phyloP scores from a whole-genome alignment of 192 early-diverging fungal species.

The Backusella tarrabulga region DNA sequence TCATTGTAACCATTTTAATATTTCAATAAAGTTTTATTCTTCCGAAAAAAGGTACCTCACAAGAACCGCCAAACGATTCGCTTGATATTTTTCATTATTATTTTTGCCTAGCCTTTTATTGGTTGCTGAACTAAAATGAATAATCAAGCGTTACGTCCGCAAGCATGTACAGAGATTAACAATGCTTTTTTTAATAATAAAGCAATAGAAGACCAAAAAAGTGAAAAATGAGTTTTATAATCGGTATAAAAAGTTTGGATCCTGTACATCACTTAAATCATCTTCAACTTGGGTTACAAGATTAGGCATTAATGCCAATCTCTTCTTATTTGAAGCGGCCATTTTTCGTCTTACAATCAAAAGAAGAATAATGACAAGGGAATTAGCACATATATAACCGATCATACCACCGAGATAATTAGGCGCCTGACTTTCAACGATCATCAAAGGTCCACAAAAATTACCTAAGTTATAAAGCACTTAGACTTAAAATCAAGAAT shows the following conservation, averaged over 20 bases:
- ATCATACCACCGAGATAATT: not conserved
- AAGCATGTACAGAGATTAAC: too few species aligned
- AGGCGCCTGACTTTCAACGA: slow-evolving; percentile 9
- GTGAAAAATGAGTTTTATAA: not conserved
- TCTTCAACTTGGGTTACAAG: slow-evolving; percentile 10
- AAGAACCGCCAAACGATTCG: too few species aligned
- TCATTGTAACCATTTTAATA: too few species aligned
- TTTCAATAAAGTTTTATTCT: too few species aligned
- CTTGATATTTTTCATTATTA: too few species aligned
- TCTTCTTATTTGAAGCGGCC: slow-evolving; percentile 6
- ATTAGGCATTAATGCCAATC: not conserved
- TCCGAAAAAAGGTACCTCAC: too few species aligned
- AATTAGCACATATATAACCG: slow-evolving; percentile 8
- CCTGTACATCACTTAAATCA: slow-evolving; percentile 18
- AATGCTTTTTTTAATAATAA: not conserved
- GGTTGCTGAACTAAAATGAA: too few species aligned
- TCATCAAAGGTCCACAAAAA: slow-evolving; percentile 18
- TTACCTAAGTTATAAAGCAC: slow-evolving; percentile 9
- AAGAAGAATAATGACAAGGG: not conserved
- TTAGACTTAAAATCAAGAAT: not conserved
- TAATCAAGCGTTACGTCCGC: too few species aligned
- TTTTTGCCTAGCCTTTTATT: too few species aligned
- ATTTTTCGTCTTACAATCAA: slow-evolving; percentile 3
- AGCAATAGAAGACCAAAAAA: not conserved
- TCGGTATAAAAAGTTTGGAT: slow-evolving; percentile 19